These are phyloP conservation scores for Debaryomyces sp. DNA, from an alignment of 1,139 yeast genomes.

Conservation along the genomic window DNA sequence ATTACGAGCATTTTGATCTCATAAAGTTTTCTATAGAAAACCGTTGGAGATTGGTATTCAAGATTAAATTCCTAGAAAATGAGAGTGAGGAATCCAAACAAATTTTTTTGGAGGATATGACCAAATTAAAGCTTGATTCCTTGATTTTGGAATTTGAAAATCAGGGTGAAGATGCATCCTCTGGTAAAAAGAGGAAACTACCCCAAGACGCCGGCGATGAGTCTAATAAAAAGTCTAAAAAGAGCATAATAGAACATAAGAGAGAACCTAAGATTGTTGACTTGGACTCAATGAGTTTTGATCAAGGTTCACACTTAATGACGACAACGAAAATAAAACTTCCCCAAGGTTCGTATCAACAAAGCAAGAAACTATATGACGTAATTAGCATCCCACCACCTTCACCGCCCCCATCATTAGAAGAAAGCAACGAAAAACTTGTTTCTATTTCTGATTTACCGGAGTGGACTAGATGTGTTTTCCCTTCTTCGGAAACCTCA, in stretches of 20 bases:
- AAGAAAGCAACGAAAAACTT: conserved; percentile 47
- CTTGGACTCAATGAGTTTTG: conserved; percentile 63
- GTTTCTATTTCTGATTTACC: conserved; percentile 71
- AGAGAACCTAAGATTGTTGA: conserved; percentile 62
- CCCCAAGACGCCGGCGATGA: conserved; percentile 10
- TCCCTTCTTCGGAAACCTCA: conserved; percentile 67
- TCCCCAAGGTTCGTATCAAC: conserved; percentile 84
- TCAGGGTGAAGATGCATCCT: conserved; percentile 9
- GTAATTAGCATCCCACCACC: conserved; percentile 80
- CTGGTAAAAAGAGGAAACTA: conserved; percentile 20
- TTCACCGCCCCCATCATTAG: conserved; percentile 51
- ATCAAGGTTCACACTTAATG: conserved; percentile 72
- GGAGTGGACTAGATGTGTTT: conserved; percentile 77
- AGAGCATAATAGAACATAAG: background rate
- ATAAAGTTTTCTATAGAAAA: conserved; percentile 55
- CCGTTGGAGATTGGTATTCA: conserved; percentile 57
- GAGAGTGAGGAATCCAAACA: conserved; percentile 35
- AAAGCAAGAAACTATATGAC: conserved; percentile 74
- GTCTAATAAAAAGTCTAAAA: conserved; percentile 10
- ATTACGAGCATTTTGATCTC: conserved; percentile 52
- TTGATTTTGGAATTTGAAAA: conserved; percentile 31
- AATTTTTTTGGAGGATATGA: conserved; percentile 26
- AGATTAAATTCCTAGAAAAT: conserved; percentile 45
- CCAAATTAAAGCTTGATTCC: conserved; percentile 22
- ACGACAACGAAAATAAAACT: conserved; percentile 67